phyloP scores from a whole-genome alignment of 805 yeast species.

The Schwanniomyces sp. region DNA sequence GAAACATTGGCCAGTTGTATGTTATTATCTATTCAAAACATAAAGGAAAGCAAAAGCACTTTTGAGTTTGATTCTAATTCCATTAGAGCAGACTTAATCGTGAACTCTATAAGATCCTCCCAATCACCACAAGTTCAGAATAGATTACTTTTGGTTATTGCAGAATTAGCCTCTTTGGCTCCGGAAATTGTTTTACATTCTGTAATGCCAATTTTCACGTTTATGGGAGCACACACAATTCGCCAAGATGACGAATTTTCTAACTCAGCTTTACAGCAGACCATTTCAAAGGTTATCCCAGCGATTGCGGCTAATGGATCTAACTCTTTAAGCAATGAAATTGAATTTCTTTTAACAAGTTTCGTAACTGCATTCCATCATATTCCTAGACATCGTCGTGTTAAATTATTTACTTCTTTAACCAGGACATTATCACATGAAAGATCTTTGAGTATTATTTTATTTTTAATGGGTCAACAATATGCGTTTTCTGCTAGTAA shows the following conservation, averaged over 20 bases:
- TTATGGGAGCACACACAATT: conserved; percentile 97
- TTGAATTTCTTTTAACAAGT: conserved; percentile 81
- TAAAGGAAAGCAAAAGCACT: conserved; percentile 37
- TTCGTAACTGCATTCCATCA: conserved; percentile 94
- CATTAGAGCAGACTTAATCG: conserved; percentile 85
- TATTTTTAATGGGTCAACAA: conserved; percentile 81
- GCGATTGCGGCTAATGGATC: conserved; percentile 60
- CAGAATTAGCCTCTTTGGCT: conserved; percentile 82
- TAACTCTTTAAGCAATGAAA: conserved; percentile 52
- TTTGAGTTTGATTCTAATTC: conserved; percentile 57
- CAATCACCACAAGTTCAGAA: conserved; percentile 95
- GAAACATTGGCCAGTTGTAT: conserved; percentile 88
- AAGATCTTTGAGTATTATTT: conserved; percentile 64
- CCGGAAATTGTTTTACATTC: conserved; percentile 93
- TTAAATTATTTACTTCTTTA: conserved; percentile 75
- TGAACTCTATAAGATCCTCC: conserved; percentile 85
- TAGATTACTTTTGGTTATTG: conserved; percentile 76
- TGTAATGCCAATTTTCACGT: conserved; percentile 99
- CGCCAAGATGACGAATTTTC: conserved; percentile 97
- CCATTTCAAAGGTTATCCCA: conserved; percentile 86
- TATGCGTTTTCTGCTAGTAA: conserved; percentile 46
- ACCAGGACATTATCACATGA: conserved; percentile 71
- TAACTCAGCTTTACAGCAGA: conserved; percentile 87
- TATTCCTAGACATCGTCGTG: conserved; percentile 95
- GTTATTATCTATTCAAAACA: conserved; percentile 60